Evolutionary conservation across 2,329 filamentous ascomycete genomes (phyloP), one percentile per base, ranked within the genome.

Genomic region (Coniochaeta prunicola): DNA sequence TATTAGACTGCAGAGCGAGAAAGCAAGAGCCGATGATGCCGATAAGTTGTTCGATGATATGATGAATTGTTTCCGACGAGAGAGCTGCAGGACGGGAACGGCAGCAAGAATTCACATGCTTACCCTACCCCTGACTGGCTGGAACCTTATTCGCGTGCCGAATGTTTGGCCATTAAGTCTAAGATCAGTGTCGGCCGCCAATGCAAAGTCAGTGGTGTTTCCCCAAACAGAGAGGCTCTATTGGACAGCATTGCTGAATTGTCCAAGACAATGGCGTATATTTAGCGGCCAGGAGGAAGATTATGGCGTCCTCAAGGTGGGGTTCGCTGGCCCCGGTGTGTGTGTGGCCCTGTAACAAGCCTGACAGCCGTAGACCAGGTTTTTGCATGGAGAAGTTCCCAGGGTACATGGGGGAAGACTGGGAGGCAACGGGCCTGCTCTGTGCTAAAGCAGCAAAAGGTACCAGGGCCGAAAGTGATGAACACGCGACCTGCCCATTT

Each of bases 401-500:
- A 34, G 31, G 31, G 31, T 7, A 34, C 31, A 34, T 19, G 40
- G 40, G 19, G n/a, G 3, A 24, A 10, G 19, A 13, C 4, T 5
- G 19, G 40, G 40, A 19, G n/a, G 40, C n/a, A n/a, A 24, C 40
- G 8, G 7, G 40, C 4, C 13, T 40, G 38, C n/a, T 19, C 40
- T 45, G 40, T 24, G 40, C 9, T 10, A 45, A 38, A n/a, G 15
- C 36, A n/a, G 36, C 36, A n/a, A 17, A 38, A 45, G 24, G 24
- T n/a, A 45, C 40, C 40, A 45, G 40, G 40, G 40, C 45, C 45
- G 13, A 30, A 50, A 50, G 45, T 30, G 45, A 50, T 50, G 45
- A 50, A 30, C 45, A 50, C 45, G 45, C 45, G 45, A 50, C 45
- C 21, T 50, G 45, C 45, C n/a, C 45, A 50, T 50, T 50, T 50